Evolutionary conservation across 441 rosid genomes (phyloP).

Genomic region (Gossypium davidsonii): DNA sequence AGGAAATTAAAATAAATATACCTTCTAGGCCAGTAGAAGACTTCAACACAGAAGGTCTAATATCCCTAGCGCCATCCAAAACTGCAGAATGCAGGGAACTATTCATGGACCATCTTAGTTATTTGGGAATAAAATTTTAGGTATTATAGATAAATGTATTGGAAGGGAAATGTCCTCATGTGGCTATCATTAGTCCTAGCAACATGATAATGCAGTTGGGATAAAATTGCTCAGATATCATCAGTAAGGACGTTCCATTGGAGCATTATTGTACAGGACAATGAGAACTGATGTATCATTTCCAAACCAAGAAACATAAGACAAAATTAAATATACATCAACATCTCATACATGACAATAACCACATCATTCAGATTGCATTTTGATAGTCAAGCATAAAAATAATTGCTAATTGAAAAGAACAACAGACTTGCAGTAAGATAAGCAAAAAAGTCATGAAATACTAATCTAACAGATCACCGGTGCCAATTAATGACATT

Average conservation of each 20-base stretch:
- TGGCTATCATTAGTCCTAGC: background rate
- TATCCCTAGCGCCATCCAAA: slow-evolving; percentile 75
- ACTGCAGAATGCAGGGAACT: slow-evolving; percentile 31
- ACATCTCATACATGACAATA: background rate
- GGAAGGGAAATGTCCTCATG: background rate
- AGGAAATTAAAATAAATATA: slow-evolving; percentile 16
- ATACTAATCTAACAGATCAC: background rate
- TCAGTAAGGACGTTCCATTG: background rate
- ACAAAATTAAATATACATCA: background rate
- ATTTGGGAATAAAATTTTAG: background rate
- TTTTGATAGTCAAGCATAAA: background rate
- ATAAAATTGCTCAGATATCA: background rate
- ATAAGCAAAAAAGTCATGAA: background rate
- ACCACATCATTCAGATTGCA: background rate
- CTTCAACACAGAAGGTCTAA: slow-evolving; percentile 64
- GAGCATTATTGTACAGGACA: background rate
- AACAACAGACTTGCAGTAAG: background rate
- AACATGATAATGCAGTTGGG: background rate
- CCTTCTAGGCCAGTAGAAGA: slow-evolving; percentile 87
- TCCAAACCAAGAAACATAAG: background rate
- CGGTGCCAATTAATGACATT: background rate
- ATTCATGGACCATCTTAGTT: background rate
- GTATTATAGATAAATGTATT: background rate
- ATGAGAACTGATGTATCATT: background rate
- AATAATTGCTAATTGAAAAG: background rate